phyloP scores from a whole-genome alignment of 306 rosid species.

The Cercis canadensis region DNA sequence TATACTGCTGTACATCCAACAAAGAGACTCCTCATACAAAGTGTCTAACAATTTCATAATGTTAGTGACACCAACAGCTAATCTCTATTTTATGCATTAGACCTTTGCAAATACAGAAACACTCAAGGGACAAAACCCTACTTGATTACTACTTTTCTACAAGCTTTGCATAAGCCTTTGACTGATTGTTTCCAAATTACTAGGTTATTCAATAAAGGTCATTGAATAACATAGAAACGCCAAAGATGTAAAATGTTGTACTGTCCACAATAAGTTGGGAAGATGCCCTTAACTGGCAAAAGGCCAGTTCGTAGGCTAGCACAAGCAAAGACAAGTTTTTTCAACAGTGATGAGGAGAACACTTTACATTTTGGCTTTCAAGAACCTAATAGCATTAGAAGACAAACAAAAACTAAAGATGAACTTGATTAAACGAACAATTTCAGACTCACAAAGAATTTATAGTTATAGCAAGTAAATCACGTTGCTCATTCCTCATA shows the following conservation, averaged over 20 bases:
- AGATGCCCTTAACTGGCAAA: too few species aligned
- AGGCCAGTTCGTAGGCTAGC: too few species aligned
- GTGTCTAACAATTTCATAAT: too few species aligned
- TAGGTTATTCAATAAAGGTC: not conserved
- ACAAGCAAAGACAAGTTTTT: not conserved
- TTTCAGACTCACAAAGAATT: not conserved
- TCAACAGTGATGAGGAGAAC: not conserved
- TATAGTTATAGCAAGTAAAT: conserved; percentile 19
- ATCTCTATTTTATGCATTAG: conserved; percentile 2
- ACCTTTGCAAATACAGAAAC: not conserved
- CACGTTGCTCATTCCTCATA: conserved; percentile 3
- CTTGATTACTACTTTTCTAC: conserved; percentile 1
- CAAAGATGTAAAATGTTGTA: too few species aligned
- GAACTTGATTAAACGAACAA: not conserved
- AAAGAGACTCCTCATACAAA: not conserved
- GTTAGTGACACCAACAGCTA: conserved; percentile 4
- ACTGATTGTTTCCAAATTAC: not conserved
- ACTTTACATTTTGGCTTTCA: not conserved
- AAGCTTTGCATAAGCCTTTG: not conserved
- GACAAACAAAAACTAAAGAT: not conserved
- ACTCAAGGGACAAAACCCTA: not conserved
- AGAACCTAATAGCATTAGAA: not conserved
- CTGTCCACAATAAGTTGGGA: too few species aligned
- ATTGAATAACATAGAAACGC: too few species aligned
- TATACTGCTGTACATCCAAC: not conserved